Percentiles rank a stretch among this genome's conserved stretches.
Evolutionary conservation across 495 filamentous ascomycete species (phyloP).

Genomic region (Chaetomium cochliodes): DNA sequence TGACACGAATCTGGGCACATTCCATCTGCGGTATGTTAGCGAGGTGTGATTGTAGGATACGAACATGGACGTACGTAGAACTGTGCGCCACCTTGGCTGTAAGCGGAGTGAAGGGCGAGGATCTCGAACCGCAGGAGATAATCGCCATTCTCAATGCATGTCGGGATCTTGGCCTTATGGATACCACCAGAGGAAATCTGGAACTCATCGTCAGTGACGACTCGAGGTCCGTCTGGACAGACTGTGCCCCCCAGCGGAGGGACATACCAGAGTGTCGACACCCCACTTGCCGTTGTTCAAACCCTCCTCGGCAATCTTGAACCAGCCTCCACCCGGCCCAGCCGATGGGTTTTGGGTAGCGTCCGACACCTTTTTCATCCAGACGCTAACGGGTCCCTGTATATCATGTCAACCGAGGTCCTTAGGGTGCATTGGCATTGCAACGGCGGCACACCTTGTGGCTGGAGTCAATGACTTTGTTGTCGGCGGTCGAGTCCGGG

Average conservation of each 20-base stretch:
- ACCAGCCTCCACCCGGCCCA: slow-evolving; percentile 4
- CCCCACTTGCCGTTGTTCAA: slow-evolving; percentile 2
- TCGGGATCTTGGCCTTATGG: not conserved
- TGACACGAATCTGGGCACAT: slow-evolving; percentile 9
- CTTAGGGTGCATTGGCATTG: not conserved
- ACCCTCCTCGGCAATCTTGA: slow-evolving; percentile 3
- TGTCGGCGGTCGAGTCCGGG: not conserved
- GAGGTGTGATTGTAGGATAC: not conserved
- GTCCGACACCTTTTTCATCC: not conserved
- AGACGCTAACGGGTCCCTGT: not conserved
- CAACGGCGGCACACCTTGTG: not conserved
- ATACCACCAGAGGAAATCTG: slow-evolving; percentile 7
- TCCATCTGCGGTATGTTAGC: slow-evolving; percentile 3
- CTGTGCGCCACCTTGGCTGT: not conserved
- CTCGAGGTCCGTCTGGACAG: not conserved
- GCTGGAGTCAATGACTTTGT: slow-evolving; percentile 7
- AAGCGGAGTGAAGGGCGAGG: not conserved
- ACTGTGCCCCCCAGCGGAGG: too few relatives aligned
- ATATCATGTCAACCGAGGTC: not conserved
- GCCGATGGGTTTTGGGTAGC: slow-evolving; percentile 1
- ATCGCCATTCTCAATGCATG: slow-evolving; percentile 2
- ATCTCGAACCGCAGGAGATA: slow-evolving; percentile 4
- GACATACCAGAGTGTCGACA: slow-evolving; percentile 5
- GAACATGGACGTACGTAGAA: not conserved
- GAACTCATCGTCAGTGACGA: not conserved